These are phyloP conservation scores for Zygoascus ofunaensis DNA, from an alignment of 805 yeast species.

Conservation along the genomic window DNA sequence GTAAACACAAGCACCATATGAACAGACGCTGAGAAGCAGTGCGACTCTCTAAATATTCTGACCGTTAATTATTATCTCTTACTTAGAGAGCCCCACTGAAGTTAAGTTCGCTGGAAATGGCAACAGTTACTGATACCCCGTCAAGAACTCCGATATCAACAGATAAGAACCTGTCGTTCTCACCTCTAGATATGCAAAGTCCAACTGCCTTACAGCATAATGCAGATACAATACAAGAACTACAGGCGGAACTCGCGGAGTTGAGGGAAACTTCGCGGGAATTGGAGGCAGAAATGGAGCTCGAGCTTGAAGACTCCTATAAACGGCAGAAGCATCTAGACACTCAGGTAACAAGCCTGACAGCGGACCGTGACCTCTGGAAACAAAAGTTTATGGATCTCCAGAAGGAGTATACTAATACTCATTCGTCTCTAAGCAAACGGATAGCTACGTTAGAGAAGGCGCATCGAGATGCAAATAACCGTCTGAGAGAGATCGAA, in stretches of 20 bases:
- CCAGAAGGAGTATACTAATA: constrained; percentile 23
- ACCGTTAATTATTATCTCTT: no score
- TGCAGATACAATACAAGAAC: constrained; percentile 31
- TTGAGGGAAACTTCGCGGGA: constrained; percentile 37
- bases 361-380: constrained; percentile 23
- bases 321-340: constrained; percentile 20
- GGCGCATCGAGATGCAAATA: constrained; percentile 26
- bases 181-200: no score
- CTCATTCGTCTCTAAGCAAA: constrained; percentile 19
- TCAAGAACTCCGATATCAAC: no score
- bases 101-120: no score
- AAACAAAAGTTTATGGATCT: constrained; percentile 22
- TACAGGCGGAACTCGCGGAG: constrained; percentile 36
- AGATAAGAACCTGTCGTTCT: no score
- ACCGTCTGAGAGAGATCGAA: constrained; percentile 34
- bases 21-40: no score
- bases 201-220: no score
- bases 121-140: no score
- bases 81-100: no score
- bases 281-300: constrained; percentile 38
- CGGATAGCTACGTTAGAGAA: constrained; percentile 24
- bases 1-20: no score
- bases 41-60: no score
- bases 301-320: constrained; percentile 33
- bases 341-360: constrained; percentile 16